A percentile compares a stretch with the other conserved stretches of the same genome.
Conservation (phyloP, 768 basidiomycete species). For the Kwoniella europaea region DNA sequence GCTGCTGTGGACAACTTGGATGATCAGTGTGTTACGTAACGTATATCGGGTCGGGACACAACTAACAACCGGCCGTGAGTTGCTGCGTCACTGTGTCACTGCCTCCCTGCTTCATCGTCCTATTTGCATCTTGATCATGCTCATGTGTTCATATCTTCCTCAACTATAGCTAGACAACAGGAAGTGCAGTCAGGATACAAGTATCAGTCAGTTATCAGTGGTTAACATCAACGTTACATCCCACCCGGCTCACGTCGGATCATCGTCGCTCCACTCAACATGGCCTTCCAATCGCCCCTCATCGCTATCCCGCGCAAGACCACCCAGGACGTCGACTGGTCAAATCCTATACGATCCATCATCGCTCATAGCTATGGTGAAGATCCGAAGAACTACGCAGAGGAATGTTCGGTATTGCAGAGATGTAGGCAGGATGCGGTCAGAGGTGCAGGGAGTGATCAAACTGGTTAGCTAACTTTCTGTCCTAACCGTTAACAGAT, state of each 20-base stretch:
- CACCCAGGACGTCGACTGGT: slow-evolving; percentile 98
- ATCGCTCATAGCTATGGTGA: slow-evolving; percentile 94
- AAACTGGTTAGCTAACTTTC: slow-evolving; percentile 69
- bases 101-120: neutral
- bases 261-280: slow-evolving; percentile 20
- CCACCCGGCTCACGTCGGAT: neutral
- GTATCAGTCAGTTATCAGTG: neutral
- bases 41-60: neutral
- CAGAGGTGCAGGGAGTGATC: slow-evolving; percentile 91
- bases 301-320: slow-evolving; percentile 89
- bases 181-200: too few species aligned
- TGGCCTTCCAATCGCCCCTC: slow-evolving; percentile 66
- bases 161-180: neutral
- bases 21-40: neutral
- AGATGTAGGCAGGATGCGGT: slow-evolving; percentile 95
- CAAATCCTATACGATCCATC: slow-evolving; percentile 77
- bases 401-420: slow-evolving; percentile 83
- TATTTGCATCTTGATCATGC: neutral
- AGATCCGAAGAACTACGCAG: slow-evolving; percentile 81
- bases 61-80: neutral
- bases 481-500: neutral
- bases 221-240: neutral
- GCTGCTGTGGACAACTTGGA: neutral
- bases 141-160: neutral
- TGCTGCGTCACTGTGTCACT: slow-evolving; percentile 1